Evolutionary conservation across 768 basidiomycete genomes (phyloP), one percentile per base, ranked within the genome.

Genomic region (Podaxis sp.): DNA sequence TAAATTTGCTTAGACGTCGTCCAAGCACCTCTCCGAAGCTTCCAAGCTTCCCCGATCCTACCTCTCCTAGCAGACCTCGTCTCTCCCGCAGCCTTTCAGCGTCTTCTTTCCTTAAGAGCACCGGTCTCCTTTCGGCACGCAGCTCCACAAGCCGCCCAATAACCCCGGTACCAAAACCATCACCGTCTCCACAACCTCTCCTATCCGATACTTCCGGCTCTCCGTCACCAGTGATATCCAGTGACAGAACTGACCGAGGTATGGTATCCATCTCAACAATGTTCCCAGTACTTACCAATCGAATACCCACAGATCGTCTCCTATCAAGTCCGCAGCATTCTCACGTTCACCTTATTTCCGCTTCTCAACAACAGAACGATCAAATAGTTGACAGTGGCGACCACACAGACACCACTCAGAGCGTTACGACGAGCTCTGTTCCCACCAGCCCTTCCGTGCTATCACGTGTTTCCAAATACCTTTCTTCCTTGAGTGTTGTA

Each of bases 61-160:
- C 21, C 3, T 21, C 27, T 21, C n/a, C 57, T 6, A 16, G 47
- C 5, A 27, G 37, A 3, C 48, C 36, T 18, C 35, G 23, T 46
- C 53, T 54, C 28, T 47, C 59, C 10, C 53, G 52, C 14, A 55
- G 46, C 35, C 21, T 61, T 16, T 55, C 57, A 11, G 23, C 53
- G n/a, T 28, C 53, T 5, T 54, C 53, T 18, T 21, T 60, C 5
- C 25, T 60, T 9, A 60, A 61, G 32, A 52, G 46, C 10, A 18
- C 52, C 0, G 36, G 51, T 9, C 32, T 61, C 25, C 23, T 37
- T 7, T 36, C 42, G 6, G 32, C 44, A 2, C 59, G 32, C 32
- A 25, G 28, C 7, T 36, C 59, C 18, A 48, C 11, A 9, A 7
- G 23, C 16, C 59, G 42, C 9, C 36, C 50, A 7, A 23, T 32